Conservation (phyloP, 331 rosid genomes). For the Malus hybrid region DNA sequence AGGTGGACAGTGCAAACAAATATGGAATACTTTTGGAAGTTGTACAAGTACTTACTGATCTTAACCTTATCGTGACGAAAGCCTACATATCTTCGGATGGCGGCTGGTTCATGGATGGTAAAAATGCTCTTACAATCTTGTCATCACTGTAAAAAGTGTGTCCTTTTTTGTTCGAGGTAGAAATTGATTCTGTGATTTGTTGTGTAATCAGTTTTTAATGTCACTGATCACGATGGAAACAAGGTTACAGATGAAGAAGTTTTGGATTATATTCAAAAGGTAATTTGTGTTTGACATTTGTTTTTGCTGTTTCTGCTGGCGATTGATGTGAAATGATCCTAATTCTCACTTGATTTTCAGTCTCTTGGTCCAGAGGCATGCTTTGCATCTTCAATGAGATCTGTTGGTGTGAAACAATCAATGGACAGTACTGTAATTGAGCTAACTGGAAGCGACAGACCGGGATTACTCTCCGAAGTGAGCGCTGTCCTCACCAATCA, state of each 20-base stretch:
- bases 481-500: conserved; percentile 84
- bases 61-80: conserved; percentile 65
- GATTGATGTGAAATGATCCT: background rate
- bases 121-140: background rate
- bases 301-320: background rate
- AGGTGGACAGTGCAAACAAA: conserved; percentile 95
- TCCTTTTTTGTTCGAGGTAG: background rate
- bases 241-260: conserved; percentile 75
- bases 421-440: conserved; percentile 70
- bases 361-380: conserved; percentile 87
- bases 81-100: conserved; percentile 97
- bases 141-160: background rate
- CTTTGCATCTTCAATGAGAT: conserved; percentile 55
- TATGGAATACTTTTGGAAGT: conserved; percentile 90
- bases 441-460: conserved; percentile 82
- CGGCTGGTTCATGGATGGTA: conserved; percentile 99
- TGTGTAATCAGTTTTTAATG: conserved; percentile 68
- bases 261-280: conserved; percentile 71
- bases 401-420: conserved; percentile 68
- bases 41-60: conserved; percentile 84
- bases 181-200: background rate
- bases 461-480: conserved; percentile 85
- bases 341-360: conserved; percentile 29
- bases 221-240: conserved; percentile 86
- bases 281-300: conserved; percentile 24